phyloP scores from a whole-genome alignment of 2,329 filamentous ascomycete species.

The Blumeria hordei region DNA sequence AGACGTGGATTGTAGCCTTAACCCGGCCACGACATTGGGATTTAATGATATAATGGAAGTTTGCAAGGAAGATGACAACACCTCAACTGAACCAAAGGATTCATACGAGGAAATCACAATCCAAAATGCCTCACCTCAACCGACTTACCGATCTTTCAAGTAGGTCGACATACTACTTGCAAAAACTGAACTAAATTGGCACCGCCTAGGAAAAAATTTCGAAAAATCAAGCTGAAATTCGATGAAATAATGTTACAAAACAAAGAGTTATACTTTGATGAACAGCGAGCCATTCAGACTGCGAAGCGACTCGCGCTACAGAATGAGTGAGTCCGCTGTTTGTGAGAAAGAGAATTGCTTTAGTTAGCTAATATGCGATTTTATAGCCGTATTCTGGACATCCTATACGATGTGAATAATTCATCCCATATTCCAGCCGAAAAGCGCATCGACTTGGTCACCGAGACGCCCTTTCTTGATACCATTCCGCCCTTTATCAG shows the following conservation, averaged over 20 bases:
- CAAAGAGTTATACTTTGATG: conserved; percentile 59
- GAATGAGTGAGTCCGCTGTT: conserved; percentile 51
- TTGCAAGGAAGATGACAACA: too few species aligned
- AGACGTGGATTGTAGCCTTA: too few species aligned
- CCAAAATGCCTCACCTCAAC: too few species aligned
- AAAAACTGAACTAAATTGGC: conserved; percentile 11
- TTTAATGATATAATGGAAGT: too few species aligned
- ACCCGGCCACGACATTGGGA: too few species aligned
- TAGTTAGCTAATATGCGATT: neutral
- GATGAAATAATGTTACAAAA: conserved; percentile 57
- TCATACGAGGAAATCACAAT: too few species aligned
- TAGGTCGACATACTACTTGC: conserved; percentile 11
- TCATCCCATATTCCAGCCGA: conserved; percentile 51
- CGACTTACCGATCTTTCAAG: conserved; percentile 17
- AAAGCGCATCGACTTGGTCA: conserved; percentile 47
- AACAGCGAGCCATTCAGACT: conserved; percentile 57
- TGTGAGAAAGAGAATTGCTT: neutral
- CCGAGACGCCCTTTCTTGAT: conserved; percentile 7
- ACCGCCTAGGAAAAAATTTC: conserved; percentile 81
- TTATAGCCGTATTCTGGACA: conserved; percentile 58
- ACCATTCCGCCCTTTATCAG: conserved; percentile 10
- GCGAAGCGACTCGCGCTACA: conserved; percentile 69
- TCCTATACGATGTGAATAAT: conserved; percentile 76
- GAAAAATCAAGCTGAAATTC: conserved; percentile 64
- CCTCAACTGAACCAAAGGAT: too few species aligned